Evolutionary conservation across 2,329 filamentous ascomycete species (phyloP).

Genomic region (Fusarium nurragi): DNA sequence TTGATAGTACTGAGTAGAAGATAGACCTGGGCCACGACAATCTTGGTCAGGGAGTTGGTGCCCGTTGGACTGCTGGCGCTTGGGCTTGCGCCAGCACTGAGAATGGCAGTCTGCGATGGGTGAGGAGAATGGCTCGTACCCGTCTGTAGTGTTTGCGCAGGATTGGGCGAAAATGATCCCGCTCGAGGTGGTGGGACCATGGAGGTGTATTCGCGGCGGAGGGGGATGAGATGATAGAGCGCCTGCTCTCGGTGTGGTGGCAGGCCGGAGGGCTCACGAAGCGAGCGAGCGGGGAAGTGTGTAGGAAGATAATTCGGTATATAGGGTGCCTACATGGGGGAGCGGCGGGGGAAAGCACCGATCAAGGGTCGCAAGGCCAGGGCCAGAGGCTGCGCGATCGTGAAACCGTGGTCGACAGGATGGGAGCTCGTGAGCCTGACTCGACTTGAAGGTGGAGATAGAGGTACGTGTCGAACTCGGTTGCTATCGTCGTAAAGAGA

Average conservation of each 20-base stretch:
- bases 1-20: slow-evolving; percentile 93
- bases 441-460: slow-evolving; percentile 38
- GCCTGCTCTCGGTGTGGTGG: slow-evolving; percentile 51
- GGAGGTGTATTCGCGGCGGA: slow-evolving; percentile 54
- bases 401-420: slow-evolving; percentile 29
- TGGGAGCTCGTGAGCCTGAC: slow-evolving; percentile 36
- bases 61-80: slow-evolving; percentile 71
- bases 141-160: slow-evolving; percentile 66
- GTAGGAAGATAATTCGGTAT: slow-evolving; percentile 41
- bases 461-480: slow-evolving; percentile 43
- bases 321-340: slow-evolving; percentile 51
- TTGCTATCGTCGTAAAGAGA: slow-evolving; percentile 29
- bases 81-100: slow-evolving; percentile 69
- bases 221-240: slow-evolving; percentile 46
- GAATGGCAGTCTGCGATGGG: slow-evolving; percentile 64
- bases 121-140: slow-evolving; percentile 65
- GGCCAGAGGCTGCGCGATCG: slow-evolving; percentile 36
- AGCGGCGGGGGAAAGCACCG: slow-evolving; percentile 25
- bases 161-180: slow-evolving; percentile 72
- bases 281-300: slow-evolving; percentile 42
- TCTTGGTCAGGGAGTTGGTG: slow-evolving; percentile 80
- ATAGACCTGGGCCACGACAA: slow-evolving; percentile 95
- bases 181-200: slow-evolving; percentile 69
- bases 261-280: slow-evolving; percentile 48
- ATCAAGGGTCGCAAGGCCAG: slow-evolving; percentile 24